A percentile compares a stretch with the other conserved stretches of the same genome.
These are phyloP conservation scores for Microbotryum saponariae DNA, from an alignment of 1,284 basidiomycete genomes.

Conservation along the genomic window DNA sequence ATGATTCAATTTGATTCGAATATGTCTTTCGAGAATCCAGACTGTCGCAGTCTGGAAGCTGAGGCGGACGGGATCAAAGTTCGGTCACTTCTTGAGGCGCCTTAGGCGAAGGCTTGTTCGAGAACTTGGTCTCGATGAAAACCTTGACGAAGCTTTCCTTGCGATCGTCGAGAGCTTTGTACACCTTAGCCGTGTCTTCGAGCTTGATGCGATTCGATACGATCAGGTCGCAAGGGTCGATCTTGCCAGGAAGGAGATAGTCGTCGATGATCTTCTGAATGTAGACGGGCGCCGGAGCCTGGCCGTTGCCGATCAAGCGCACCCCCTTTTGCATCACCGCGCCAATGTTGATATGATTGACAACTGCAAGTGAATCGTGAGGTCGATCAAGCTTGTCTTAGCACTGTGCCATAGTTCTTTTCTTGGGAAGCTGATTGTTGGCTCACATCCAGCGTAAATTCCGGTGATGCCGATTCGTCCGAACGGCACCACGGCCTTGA, in stretches of 20 bases:
- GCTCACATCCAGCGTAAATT: constrained; percentile 45
- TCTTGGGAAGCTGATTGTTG: too few species aligned
- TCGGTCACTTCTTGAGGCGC: too few species aligned
- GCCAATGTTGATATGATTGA: constrained; percentile 56
- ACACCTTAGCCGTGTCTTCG: constrained; percentile 35
- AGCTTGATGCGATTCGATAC: constrained; percentile 32
- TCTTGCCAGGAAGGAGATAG: constrained; percentile 56
- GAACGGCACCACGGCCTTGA: constrained; percentile 36
- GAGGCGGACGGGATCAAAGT: too few species aligned
- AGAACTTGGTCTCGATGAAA: constrained; percentile 10
- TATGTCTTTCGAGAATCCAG: too few species aligned
- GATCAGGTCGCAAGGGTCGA: constrained; percentile 59
- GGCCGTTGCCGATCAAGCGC: constrained; percentile 30
- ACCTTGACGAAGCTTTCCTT: constrained; percentile 13
- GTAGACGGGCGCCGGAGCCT: constrained; percentile 62
- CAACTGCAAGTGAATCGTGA: constrained; percentile 35
- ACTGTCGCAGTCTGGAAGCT: too few species aligned
- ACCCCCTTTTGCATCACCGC: constrained; percentile 65
- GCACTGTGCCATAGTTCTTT: too few species aligned
- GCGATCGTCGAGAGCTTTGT: constrained; percentile 27
- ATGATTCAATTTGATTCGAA: too few species aligned
- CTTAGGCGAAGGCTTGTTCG: too few species aligned
- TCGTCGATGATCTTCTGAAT: constrained; percentile 63
- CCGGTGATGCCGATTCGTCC: constrained; percentile 19
- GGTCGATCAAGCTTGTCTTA: too few species aligned